These are phyloP conservation scores for Xylaria sp. DNA, from an alignment of 2,329 filamentous ascomycete genomes.

Conservation along the genomic window DNA sequence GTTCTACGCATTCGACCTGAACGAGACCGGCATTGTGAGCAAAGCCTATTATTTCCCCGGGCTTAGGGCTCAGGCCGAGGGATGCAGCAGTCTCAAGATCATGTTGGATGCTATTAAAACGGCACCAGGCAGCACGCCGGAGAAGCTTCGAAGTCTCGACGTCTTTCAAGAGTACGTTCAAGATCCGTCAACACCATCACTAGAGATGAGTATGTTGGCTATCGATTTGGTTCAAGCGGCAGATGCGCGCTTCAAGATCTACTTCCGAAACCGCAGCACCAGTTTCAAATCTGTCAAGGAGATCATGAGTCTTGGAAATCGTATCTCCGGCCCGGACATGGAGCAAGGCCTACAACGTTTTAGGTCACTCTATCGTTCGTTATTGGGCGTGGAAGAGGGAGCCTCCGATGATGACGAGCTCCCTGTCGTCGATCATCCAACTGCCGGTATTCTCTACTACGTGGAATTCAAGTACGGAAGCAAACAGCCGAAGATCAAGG, in stretches of 20 bases:
- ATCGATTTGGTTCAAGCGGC: not conserved
- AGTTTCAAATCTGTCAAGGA: not conserved
- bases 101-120: not conserved
- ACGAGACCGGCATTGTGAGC: not conserved
- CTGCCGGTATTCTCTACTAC: not conserved
- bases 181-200: not conserved
- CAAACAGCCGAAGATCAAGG: not conserved
- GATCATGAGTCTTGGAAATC: not conserved
- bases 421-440: not conserved
- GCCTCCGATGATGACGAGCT: not conserved
- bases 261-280: not conserved
- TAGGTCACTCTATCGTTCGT: not conserved
- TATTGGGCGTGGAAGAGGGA: not conserved
- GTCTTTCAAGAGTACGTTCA: not conserved
- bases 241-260: not conserved
- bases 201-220: not conserved
- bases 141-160: not conserved
- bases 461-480: not conserved
- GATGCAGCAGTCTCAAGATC: not conserved
- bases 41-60: not conserved
- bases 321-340: not conserved
- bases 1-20: not conserved
- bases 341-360: not conserved
- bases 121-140: not conserved
- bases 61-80: not conserved